These are phyloP conservation scores for Eucalyptus caleyi DNA, from an alignment of 345 rosid species.

Conservation along the genomic window DNA sequence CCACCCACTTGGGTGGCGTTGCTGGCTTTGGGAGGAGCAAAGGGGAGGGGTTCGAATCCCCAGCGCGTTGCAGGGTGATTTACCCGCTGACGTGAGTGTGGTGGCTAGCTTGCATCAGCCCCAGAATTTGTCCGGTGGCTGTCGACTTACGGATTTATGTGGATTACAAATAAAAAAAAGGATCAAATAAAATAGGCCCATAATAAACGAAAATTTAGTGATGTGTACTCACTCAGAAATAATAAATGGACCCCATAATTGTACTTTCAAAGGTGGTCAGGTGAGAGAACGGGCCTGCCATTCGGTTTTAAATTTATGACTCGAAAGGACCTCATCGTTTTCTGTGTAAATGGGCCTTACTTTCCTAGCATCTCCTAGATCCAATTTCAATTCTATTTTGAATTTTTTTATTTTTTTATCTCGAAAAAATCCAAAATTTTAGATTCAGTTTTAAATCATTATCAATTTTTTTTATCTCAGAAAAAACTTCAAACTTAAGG, in stretches of 20 bases:
- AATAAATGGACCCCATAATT: not conserved
- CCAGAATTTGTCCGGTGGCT: too few species aligned
- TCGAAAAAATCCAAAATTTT: not conserved
- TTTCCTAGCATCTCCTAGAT: too few species aligned
- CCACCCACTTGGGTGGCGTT: too few species aligned
- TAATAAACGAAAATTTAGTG: not conserved
- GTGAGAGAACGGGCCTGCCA: not conserved
- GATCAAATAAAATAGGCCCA: not conserved
- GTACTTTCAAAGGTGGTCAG: not conserved
- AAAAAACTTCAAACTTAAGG: not conserved
- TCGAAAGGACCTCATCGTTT: not conserved
- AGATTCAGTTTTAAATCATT: not conserved
- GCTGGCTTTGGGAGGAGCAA: too few species aligned
- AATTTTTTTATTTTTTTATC: too few species aligned
- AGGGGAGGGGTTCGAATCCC: too few species aligned
- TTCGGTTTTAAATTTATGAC: not conserved
- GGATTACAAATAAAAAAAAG: too few species aligned
- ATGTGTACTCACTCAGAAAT: not conserved
- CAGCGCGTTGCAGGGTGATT: too few species aligned
- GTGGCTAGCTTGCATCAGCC: too few species aligned
- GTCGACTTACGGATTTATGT: too few species aligned
- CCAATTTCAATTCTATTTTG: too few species aligned
- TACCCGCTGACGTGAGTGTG: too few species aligned
- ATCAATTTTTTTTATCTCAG: accelerated
- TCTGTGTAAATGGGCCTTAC: not conserved